Conservation (phyloP, 805 yeast species). For the Suhomyces faveliae region DNA sequence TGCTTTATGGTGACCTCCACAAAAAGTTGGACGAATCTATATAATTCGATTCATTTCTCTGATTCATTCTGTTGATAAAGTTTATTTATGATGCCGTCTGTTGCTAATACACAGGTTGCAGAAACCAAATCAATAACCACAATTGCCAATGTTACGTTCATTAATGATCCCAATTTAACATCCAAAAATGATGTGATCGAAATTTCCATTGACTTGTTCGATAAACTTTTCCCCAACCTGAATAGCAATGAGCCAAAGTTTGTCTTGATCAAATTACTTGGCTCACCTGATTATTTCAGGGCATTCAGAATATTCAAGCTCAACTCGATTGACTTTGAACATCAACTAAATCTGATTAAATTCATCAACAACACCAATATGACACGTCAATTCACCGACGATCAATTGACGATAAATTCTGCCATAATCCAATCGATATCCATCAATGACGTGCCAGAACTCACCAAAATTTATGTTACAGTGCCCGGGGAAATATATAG, state of each 20-base stretch:
- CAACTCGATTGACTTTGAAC: conserved; percentile 24
- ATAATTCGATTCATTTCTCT: background rate
- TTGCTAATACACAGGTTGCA: conserved; percentile 2
- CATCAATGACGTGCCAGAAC: conserved; percentile 31
- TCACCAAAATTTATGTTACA: conserved; percentile 45
- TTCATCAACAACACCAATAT: conserved; percentile 40
- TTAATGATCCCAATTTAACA: conserved; percentile 27
- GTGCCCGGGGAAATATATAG: conserved; percentile 45
- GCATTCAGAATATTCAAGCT: conserved; percentile 37
- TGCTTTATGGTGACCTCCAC: background rate
- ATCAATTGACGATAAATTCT: conserved; percentile 34
- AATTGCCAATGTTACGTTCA: conserved; percentile 29
- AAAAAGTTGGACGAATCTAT: background rate
- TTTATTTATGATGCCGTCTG: conserved; percentile 16
- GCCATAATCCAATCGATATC: conserved; percentile 38
- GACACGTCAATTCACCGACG: conserved; percentile 28
- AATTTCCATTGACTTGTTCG: conserved; percentile 34
- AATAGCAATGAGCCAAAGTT: conserved; percentile 13
- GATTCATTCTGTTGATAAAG: background rate
- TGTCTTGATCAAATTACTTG: conserved; percentile 37
- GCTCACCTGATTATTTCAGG: conserved; percentile 37
- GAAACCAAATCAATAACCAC: conserved; percentile 20
- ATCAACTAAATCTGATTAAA: conserved; percentile 30
- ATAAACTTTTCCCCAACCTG: conserved; percentile 30
- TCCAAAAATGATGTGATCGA: conserved; percentile 27